Conservation (phyloP, 805 yeast genomes). For the Yamadazyma scolyti region DNA sequence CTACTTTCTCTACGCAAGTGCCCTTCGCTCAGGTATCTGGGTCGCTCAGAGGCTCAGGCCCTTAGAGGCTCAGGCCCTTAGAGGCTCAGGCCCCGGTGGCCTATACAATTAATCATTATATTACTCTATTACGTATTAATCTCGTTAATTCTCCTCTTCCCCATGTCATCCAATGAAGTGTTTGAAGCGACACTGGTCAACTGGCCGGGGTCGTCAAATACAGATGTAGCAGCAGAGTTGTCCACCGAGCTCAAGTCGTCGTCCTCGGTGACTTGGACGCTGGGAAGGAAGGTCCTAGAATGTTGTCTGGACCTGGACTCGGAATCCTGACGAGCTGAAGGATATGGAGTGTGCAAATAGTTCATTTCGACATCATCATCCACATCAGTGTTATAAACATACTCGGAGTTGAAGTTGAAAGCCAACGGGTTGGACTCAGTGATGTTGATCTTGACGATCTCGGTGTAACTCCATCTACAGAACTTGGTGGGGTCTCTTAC, state of each 20-base stretch:
- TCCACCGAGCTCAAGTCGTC: slow-evolving; percentile 26
- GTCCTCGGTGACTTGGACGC: slow-evolving; percentile 11
- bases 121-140: too few relatives aligned
- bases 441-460: slow-evolving; percentile 23
- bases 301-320: slow-evolving; percentile 27
- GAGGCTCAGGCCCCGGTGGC: too few relatives aligned
- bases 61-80: too few relatives aligned
- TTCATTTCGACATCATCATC: slow-evolving; percentile 2
- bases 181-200: slow-evolving; percentile 30
- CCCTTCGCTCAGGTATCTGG: too few relatives aligned
- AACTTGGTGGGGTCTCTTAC: slow-evolving; percentile 45
- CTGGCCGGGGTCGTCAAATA: slow-evolving; percentile 29
- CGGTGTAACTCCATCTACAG: slow-evolving; percentile 68
- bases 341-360: slow-evolving; percentile 8
- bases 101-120: too few relatives aligned
- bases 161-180: slow-evolving; percentile 31
- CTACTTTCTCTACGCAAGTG: too few relatives aligned
- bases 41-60: too few relatives aligned
- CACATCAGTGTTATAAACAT: slow-evolving; percentile 11
- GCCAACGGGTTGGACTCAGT: slow-evolving; percentile 29
- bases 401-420: slow-evolving; percentile 10
- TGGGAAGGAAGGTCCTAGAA: slow-evolving; percentile 16
- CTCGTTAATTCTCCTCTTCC: too few relatives aligned
- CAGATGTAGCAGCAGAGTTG: slow-evolving; percentile 36
- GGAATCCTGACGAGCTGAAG: slow-evolving; percentile 6